Base-by-base conservation (phyloP, 768 basidiomycete species). In the Macrocybe gigantea region DNA sequence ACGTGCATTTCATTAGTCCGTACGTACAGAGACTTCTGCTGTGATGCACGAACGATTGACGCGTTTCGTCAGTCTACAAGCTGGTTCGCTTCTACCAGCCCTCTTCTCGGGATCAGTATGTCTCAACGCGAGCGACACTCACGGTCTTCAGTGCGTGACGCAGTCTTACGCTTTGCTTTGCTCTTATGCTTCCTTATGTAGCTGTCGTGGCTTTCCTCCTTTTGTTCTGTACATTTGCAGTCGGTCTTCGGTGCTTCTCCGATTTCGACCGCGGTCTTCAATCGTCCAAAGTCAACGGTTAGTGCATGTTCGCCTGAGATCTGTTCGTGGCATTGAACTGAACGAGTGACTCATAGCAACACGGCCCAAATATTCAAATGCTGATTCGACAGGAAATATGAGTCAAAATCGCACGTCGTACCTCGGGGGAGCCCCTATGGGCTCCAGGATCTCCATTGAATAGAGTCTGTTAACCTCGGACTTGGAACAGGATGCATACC, bases 251-350 rank as follows among this genome's bases (percentile, higher is more conserved):
- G 44, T 93, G 90, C 62, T 87, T 88, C 70, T 61, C 73, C 30
- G 89, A 92, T 69, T 93, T 93, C 58, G 83, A 87, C 64, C 79
- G 79, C 60, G 90, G 91, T n/a, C 68, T 93, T 13, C 70, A 74
- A 47, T 64, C 75, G 11, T 83, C 88, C 42, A 93, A 93, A 71
- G 73, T 77, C 52, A 75, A 83, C 56, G 79, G 89, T 92, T 65
- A 76, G 86, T 73, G 60, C 8, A 64, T 66, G 45, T 40, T 45
- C 29, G 53, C 48, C 45, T 44, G 61, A 40, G 33, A 49, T 42
- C 49, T 53, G 42, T 65, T 64, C 53, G 38, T 60, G 50, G 55
- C 58, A 58, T 62, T 70, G 53, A 64, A 51, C 38, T 51, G 68
- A 68, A 67, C 64, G 53, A 43, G 54, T 70, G 67, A 53, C 62